Conservation (phyloP, 441 rosid species). For the Jatropha podagrica region DNA sequence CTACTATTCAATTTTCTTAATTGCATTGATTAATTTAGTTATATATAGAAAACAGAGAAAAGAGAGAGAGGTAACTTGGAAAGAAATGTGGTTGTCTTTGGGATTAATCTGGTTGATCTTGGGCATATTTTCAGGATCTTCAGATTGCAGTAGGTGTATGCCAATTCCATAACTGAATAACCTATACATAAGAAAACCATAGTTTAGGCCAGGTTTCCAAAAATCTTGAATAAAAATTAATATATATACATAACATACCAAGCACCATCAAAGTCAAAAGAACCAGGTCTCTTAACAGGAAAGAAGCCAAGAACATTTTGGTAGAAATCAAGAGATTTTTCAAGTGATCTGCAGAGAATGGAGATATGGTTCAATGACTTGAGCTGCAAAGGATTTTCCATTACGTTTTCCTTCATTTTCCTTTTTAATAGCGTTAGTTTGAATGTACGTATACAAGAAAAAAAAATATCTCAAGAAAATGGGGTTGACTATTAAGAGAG, state of each 20-base stretch:
- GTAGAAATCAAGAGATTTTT: slow-evolving; percentile 68
- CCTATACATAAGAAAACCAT: slow-evolving; percentile 32
- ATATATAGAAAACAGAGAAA: neutral
- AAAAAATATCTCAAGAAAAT: neutral
- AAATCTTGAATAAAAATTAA: neutral
- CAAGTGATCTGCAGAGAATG: slow-evolving; percentile 58
- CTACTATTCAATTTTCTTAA: no score
- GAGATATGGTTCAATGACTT: slow-evolving; percentile 84
- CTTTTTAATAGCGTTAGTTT: neutral
- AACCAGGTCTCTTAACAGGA: slow-evolving; percentile 74
- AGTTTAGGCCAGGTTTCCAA: neutral
- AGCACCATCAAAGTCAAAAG: slow-evolving; percentile 79
- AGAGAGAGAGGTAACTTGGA: slow-evolving; percentile 53
- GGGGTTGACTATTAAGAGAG: neutral
- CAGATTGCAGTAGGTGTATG: slow-evolving; percentile 74
- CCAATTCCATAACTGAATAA: slow-evolving; percentile 77
- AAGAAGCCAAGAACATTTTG: slow-evolving; percentile 70
- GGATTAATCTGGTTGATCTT: slow-evolving; percentile 76
- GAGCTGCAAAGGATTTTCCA: slow-evolving; percentile 63
- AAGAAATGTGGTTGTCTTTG: slow-evolving; percentile 84
- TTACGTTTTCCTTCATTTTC: neutral
- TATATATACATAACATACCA: slow-evolving; percentile 15
- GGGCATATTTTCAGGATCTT: slow-evolving; percentile 58
- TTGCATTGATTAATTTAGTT: no score
- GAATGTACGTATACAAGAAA: neutral